Evolutionary conservation across 768 basidiomycete species (phyloP).

Genomic region (Leccinum obscurum): DNA sequence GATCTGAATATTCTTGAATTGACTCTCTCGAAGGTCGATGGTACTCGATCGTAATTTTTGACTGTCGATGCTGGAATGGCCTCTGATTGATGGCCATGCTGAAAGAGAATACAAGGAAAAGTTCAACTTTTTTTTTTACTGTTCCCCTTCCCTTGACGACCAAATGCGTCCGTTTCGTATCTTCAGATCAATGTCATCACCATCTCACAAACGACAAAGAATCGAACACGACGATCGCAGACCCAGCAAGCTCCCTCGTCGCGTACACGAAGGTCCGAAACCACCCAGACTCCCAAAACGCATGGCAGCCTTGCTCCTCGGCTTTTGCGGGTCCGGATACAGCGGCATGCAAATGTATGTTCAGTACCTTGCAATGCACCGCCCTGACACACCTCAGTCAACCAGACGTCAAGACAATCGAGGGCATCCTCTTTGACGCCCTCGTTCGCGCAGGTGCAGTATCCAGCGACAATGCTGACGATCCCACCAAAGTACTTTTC

Average conservation of each 20-base stretch:
- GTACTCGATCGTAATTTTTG: slow-evolving; percentile 74
- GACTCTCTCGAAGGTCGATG: slow-evolving; percentile 73
- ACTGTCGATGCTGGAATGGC: slow-evolving; percentile 45
- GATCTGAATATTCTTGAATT: slow-evolving; percentile 75
- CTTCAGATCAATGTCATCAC: neutral
- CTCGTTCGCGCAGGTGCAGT: slow-evolving; percentile 89
- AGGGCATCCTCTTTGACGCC: slow-evolving; percentile 85
- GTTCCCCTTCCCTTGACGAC: neutral
- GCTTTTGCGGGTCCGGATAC: slow-evolving; percentile 91
- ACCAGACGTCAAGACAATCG: slow-evolving; percentile 75
- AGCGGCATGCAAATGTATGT: slow-evolving; percentile 97
- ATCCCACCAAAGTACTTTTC: slow-evolving; percentile 75
- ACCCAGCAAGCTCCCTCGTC: neutral
- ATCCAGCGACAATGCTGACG: slow-evolving; percentile 90
- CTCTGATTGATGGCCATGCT: slow-evolving; percentile 43
- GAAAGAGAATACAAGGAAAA: neutral
- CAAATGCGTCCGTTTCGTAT: neutral
- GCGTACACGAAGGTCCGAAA: slow-evolving; percentile 32
- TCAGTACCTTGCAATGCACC: neutral
- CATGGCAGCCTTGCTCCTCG: slow-evolving; percentile 80
- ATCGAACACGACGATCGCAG: slow-evolving; percentile 4
- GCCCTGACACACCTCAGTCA: slow-evolving; percentile 47
- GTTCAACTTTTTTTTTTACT: no score
- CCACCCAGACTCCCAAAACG: slow-evolving; percentile 74
- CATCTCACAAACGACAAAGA: slow-evolving; percentile 16